Percentiles rank a stretch among this genome's conserved stretches.
Conservation (phyloP, 495 filamentous ascomycete species). For the Aspergillus haitiensis region DNA sequence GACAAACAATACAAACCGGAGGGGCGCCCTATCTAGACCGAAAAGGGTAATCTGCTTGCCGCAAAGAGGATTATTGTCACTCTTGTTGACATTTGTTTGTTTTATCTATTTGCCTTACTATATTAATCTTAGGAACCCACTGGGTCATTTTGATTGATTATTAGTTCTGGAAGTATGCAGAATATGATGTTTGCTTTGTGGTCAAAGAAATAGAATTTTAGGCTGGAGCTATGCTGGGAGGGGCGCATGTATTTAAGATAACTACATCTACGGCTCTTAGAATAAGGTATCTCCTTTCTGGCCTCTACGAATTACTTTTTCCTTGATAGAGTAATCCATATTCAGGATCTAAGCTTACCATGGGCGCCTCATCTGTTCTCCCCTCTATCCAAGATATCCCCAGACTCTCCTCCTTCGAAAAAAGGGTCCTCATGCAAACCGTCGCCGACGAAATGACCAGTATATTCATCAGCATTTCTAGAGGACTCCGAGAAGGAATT, state of each 20-base stretch:
- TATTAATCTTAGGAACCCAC: too few species aligned
- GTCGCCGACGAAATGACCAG: slow-evolving; percentile 35
- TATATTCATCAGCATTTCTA: slow-evolving; percentile 27
- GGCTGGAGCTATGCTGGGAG: too few species aligned
- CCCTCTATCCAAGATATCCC: slow-evolving; percentile 25
- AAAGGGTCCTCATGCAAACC: slow-evolving; percentile 28
- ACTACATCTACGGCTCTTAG: too few species aligned
- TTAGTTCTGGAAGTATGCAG: too few species aligned
- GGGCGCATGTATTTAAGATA: too few species aligned
- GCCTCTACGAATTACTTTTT: too few species aligned
- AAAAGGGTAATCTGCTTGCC: not conserved
- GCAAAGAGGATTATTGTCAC: not conserved
- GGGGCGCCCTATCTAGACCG: slow-evolving; percentile 29
- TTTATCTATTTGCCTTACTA: not conserved
- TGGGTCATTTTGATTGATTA: too few species aligned
- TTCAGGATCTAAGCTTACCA: not conserved
- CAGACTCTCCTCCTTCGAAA: slow-evolving; percentile 15
- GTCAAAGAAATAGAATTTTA: too few species aligned
- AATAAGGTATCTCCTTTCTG: too few species aligned
- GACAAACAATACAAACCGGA: slow-evolving; percentile 46
- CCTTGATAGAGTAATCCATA: too few species aligned
- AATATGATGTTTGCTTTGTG: too few species aligned
- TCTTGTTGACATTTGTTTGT: not conserved
- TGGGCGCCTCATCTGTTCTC: not conserved
- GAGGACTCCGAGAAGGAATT: slow-evolving; percentile 20